Evolutionary conservation across 257 asterid genomes (phyloP).

Genomic region (Cordia subcordata): DNA sequence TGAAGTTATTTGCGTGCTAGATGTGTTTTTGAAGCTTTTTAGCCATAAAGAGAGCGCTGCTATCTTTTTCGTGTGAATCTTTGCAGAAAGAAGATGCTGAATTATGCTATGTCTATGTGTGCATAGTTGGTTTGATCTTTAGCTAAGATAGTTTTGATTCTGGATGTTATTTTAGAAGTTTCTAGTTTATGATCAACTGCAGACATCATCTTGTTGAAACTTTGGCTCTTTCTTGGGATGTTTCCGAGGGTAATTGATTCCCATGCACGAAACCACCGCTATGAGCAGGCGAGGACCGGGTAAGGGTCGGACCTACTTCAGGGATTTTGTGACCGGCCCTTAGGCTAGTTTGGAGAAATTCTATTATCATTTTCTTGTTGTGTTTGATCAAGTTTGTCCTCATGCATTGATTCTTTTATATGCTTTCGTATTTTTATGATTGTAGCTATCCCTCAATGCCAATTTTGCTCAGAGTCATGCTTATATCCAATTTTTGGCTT

Average conservation of each 20-base stretch:
- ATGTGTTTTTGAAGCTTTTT: not conserved
- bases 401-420: not conserved
- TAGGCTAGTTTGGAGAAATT: not conserved
- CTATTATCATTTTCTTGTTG: not conserved
- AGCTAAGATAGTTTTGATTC: not conserved
- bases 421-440: conserved; percentile 16
- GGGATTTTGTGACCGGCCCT: too few relatives aligned
- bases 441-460: conserved; percentile 10
- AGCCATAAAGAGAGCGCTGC: too few relatives aligned
- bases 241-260: conserved; percentile 12
- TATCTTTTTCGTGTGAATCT: too few relatives aligned
- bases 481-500: conserved; percentile 5
- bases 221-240: conserved; percentile 8
- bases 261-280: not conserved
- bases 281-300: too few relatives aligned
- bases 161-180: conserved; percentile 1
- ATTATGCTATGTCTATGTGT: conserved; percentile 8
- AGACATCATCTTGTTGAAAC: conserved; percentile 11
- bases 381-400: conserved; percentile 9
- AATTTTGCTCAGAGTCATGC: conserved; percentile 5
- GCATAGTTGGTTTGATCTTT: not conserved
- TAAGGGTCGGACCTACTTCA: too few relatives aligned
- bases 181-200: conserved; percentile 19
- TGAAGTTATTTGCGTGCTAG: not conserved
- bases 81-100: not conserved